These are phyloP conservation scores for Stemphylium vesicarium DNA, from an alignment of 2,329 filamentous ascomycete species.

Conservation along the genomic window DNA sequence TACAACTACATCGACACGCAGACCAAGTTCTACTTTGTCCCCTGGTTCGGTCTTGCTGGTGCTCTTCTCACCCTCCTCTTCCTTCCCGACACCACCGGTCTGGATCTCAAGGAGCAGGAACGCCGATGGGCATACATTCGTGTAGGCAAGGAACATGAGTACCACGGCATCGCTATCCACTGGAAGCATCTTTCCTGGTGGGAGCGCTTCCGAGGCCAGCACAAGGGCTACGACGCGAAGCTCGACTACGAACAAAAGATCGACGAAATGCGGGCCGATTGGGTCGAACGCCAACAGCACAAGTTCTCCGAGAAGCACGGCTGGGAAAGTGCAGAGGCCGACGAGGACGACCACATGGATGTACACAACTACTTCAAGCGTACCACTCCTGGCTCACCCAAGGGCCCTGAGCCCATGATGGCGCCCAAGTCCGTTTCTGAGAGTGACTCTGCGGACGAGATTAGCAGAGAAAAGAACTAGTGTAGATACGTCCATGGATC, in stretches of 20 bases:
- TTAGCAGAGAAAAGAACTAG: slow-evolving; percentile 12
- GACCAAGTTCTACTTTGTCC: slow-evolving; percentile 88
- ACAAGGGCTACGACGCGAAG: slow-evolving; percentile 78
- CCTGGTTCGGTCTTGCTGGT: slow-evolving; percentile 91
- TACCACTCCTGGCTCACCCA: slow-evolving; percentile 22
- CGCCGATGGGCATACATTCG: slow-evolving; percentile 90
- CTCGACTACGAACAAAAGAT: slow-evolving; percentile 82
- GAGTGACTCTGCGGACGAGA: slow-evolving; percentile 19
- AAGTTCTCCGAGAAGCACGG: slow-evolving; percentile 49
- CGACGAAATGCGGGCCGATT: slow-evolving; percentile 72
- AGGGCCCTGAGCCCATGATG: slow-evolving; percentile 25
- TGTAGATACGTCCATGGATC: no score
- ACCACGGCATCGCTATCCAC: slow-evolving; percentile 93
- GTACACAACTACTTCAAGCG: slow-evolving; percentile 46
- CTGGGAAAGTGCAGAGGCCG: slow-evolving; percentile 34
- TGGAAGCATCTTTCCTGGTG: slow-evolving; percentile 85
- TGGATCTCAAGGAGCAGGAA: slow-evolving; percentile 97
- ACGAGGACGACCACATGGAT: slow-evolving; percentile 40
- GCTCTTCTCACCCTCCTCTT: slow-evolving; percentile 83
- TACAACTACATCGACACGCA: slow-evolving; percentile 93
- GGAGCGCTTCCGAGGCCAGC: slow-evolving; percentile 79
- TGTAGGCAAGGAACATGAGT: slow-evolving; percentile 76
- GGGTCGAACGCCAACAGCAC: slow-evolving; percentile 62
- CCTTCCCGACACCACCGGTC: slow-evolving; percentile 94
- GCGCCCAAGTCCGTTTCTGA: slow-evolving; percentile 22